phyloP scores from a whole-genome alignment of 2,329 filamentous ascomycete species.

The Penicillium sp. region DNA sequence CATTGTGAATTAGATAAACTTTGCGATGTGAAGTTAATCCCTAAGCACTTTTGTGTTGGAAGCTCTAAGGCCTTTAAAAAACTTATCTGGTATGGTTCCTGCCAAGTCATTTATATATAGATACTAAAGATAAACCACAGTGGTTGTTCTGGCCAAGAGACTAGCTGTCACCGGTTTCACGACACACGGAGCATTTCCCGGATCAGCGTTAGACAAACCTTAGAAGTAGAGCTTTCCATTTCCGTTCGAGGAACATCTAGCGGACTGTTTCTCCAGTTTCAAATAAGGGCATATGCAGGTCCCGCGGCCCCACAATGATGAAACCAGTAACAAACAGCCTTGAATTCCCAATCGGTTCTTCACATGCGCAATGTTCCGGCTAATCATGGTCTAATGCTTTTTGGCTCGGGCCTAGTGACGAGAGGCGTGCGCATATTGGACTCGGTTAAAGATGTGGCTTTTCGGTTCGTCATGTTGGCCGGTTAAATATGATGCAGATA shows the following conservation, averaged over 20 bases:
- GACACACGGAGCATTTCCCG: background rate
- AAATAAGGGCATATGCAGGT: background rate
- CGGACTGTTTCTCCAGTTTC: background rate
- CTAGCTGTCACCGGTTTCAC: background rate
- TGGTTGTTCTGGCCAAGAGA: background rate
- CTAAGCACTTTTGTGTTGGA: no score
- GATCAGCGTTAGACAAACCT: background rate
- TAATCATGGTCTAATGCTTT: background rate
- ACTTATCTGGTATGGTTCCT: background rate
- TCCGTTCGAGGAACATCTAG: background rate
- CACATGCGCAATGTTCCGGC: background rate
- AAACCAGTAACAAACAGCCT: background rate
- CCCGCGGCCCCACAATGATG: background rate
- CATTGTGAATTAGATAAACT: background rate
- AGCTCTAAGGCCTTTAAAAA: no score
- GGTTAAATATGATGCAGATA: background rate
- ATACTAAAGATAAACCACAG: background rate
- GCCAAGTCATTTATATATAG: background rate
- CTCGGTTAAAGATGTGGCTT: background rate
- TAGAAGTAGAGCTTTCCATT: background rate
- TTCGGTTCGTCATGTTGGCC: background rate
- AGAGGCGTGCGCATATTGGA: background rate
- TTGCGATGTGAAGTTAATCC: background rate
- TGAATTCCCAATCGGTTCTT: background rate
- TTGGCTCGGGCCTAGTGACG: background rate